These are phyloP conservation scores for Zygosaccharomyces sapae DNA, from an alignment of 1,139 yeast genomes.

Conservation along the genomic window DNA sequence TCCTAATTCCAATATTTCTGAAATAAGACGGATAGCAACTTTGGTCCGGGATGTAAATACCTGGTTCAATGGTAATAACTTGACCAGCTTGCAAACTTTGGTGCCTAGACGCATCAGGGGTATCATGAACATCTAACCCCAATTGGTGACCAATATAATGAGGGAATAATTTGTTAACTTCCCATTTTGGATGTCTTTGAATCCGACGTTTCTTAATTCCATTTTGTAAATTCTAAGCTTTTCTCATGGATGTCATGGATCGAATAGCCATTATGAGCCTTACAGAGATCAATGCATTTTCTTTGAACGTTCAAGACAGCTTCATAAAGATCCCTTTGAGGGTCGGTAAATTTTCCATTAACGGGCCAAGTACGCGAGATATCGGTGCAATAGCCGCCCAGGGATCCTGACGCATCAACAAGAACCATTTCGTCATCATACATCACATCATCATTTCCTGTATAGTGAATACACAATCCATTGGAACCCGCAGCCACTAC, in stretches of 20 bases:
- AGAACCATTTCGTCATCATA: conserved; percentile 76
- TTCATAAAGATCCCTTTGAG: conserved; percentile 83
- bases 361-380: conserved; percentile 97
- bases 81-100: conserved; percentile 54
- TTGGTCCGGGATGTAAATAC: conserved; percentile 76
- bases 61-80: conserved; percentile 92
- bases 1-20: conserved; percentile 88
- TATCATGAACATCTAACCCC: conserved; percentile 90
- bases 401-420: conserved; percentile 91
- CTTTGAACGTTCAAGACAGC: conserved; percentile 83
- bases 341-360: conserved; percentile 59
- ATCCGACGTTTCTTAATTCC: conserved; percentile 72
- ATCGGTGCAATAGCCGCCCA: conserved; percentile 94
- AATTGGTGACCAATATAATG: conserved; percentile 95
- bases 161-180: conserved; percentile 68
- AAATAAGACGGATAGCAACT: conserved; percentile 70
- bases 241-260: conserved; percentile 73
- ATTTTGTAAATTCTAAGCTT: conserved; percentile 55
- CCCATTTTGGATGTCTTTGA: conserved; percentile 48
- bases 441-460: conserved; percentile 78
- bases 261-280: conserved; percentile 45
- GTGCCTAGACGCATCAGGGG: conserved; percentile 56
- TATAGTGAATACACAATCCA: conserved; percentile 84
- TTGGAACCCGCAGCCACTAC: conserved; percentile 93
- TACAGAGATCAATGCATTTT: conserved; percentile 66